Conservation (phyloP, 306 rosid genomes). For the Begonia masoniana region DNA sequence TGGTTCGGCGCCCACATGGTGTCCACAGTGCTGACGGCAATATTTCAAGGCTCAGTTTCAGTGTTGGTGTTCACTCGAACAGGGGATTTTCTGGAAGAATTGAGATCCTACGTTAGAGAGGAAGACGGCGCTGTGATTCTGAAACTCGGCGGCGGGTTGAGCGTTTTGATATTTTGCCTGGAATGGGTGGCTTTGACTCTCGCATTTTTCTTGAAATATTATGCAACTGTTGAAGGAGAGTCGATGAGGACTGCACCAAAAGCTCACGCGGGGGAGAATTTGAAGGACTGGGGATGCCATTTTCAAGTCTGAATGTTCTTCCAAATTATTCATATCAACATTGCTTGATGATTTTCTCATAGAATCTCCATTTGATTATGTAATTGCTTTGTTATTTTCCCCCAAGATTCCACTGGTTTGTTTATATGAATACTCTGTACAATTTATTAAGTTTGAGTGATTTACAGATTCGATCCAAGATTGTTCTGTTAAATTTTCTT, state of each 20-base stretch:
- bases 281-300: no score
- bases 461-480: no score
- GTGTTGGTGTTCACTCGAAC: constrained; percentile 59
- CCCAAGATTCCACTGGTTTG: no score
- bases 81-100: constrained; percentile 38
- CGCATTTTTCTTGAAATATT: constrained; percentile 68
- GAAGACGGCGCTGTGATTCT: constrained; percentile 69
- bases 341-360: no score
- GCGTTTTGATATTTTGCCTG: constrained; percentile 54
- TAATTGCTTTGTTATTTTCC: no score
- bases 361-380: no score
- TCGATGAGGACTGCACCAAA: constrained; percentile 8
- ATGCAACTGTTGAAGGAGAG: constrained; percentile 44
- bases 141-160: constrained; percentile 56
- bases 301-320: no score
- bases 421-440: no score
- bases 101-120: constrained; percentile 69
- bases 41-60: constrained; percentile 61
- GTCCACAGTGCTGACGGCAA: constrained; percentile 57
- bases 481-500: no score
- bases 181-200: constrained; percentile 78
- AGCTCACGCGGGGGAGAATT: no score
- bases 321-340: no score
- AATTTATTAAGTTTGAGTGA: no score
- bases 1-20: constrained; percentile 86